Conservation (phyloP, 2,329 filamentous ascomycete genomes). For the Cladosporium sp. region DNA sequence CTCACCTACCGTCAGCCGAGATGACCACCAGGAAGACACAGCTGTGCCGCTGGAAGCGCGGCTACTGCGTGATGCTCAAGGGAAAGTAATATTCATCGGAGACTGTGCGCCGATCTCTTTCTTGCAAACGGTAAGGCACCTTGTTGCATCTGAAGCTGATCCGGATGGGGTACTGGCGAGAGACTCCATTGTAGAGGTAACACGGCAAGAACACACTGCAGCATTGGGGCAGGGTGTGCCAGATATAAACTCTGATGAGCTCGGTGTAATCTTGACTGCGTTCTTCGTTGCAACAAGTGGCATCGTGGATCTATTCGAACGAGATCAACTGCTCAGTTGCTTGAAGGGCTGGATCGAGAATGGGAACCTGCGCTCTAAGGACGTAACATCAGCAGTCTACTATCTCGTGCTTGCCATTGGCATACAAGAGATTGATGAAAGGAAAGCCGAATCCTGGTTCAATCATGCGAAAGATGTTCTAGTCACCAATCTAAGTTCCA, state of each 20-base stretch:
- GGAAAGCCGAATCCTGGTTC: constrained; percentile 45
- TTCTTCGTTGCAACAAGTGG: constrained; percentile 46
- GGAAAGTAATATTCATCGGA: constrained; percentile 52
- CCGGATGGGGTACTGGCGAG: constrained; percentile 25
- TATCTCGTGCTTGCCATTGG: constrained; percentile 51
- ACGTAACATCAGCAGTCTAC: constrained; percentile 45
- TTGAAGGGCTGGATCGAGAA: constrained; percentile 25
- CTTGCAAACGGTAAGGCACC: constrained; percentile 48
- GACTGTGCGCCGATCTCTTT: constrained; percentile 52
- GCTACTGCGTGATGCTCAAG: constrained; percentile 49
- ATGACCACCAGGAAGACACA: constrained; percentile 35
- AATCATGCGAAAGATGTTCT: constrained; percentile 42
- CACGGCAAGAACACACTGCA: constrained; percentile 11
- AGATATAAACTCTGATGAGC: constrained; percentile 36
- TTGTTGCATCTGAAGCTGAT: constrained; percentile 45
- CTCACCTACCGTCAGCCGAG: constrained; percentile 18
- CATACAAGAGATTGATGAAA: constrained; percentile 40
- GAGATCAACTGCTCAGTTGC: constrained; percentile 29
- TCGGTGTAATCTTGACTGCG: constrained; percentile 38
- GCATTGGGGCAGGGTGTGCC: constrained; percentile 26
- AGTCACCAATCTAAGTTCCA: constrained; percentile 44
- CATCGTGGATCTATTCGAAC: constrained; percentile 46
- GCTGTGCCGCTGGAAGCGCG: constrained; percentile 42
- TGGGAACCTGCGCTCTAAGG: constrained; percentile 24
- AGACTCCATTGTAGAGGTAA: constrained; percentile 23